These are phyloP conservation scores for Aspergillus sp. DNA, from an alignment of 2,329 filamentous ascomycete species.

Conservation along the genomic window DNA sequence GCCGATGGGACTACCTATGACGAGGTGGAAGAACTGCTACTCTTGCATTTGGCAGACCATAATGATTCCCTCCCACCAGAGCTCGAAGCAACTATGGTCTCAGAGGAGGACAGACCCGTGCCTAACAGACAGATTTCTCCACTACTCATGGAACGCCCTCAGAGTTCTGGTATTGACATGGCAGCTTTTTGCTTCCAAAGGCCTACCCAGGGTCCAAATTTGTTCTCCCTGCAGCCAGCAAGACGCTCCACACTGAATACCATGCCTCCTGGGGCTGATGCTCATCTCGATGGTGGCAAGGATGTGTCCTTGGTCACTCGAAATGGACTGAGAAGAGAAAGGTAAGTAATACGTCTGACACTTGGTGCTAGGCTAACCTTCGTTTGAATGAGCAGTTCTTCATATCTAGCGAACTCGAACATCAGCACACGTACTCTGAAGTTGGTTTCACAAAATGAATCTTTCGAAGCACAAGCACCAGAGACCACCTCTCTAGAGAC, in stretches of 20 bases:
- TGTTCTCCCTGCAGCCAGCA: constrained; percentile 25
- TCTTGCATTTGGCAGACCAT: constrained; percentile 21
- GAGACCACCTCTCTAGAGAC: no score
- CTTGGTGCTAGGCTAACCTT: background rate
- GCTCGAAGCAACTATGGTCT: constrained; percentile 15
- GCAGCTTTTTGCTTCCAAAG: constrained; percentile 37
- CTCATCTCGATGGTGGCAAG: background rate
- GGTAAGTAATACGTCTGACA: background rate
- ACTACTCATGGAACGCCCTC: constrained; percentile 35
- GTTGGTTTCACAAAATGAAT: no score
- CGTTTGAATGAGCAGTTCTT: background rate
- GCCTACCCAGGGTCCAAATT: constrained; percentile 27
- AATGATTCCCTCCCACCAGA: constrained; percentile 19
- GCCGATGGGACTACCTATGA: constrained; percentile 11
- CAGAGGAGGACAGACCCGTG: constrained; percentile 17
- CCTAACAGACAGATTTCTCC: constrained; percentile 14
- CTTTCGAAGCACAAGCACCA: background rate
- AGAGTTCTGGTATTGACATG: constrained; percentile 31
- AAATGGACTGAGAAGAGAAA: background rate
- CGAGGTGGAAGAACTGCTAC: constrained; percentile 22
- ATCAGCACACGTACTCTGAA: background rate
- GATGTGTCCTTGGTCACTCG: background rate
- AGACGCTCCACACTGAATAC: constrained; percentile 9
- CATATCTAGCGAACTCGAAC: background rate
- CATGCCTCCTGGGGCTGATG: background rate